Evolutionary conservation across 192 early-diverging fungal genomes (phyloP).

Genomic region (Entomortierella parvispora): DNA sequence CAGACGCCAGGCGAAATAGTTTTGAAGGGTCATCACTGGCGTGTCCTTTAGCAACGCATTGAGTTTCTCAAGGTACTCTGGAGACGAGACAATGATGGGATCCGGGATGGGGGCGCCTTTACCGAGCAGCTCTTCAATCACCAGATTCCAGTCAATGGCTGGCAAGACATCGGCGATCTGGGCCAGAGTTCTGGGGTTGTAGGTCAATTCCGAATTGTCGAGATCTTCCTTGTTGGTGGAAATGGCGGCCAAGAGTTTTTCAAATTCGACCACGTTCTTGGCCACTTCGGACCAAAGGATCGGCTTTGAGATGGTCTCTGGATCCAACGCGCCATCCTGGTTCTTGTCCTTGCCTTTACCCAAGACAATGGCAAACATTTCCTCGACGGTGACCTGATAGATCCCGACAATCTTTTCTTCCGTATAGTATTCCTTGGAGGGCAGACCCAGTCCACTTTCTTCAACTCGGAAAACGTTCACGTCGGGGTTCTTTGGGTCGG

Average conservation of each 20-base stretch:
- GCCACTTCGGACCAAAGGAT: conserved; percentile 51
- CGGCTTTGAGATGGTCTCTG: not conserved
- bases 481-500: conserved; percentile 69
- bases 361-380: conserved; percentile 54
- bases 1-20: conserved; percentile 64
- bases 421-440: conserved; percentile 75
- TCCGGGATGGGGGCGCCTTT: conserved; percentile 14
- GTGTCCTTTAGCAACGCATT: conserved; percentile 53
- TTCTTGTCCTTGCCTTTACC: conserved; percentile 15
- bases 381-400: conserved; percentile 55
- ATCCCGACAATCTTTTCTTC: conserved; percentile 53
- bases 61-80: conserved; percentile 56
- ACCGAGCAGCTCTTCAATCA: conserved; percentile 37
- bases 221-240: conserved; percentile 58
- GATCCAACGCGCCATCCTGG: not conserved
- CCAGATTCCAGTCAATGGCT: conserved; percentile 51
- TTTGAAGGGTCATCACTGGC: conserved; percentile 46
- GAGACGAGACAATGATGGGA: conserved; percentile 59
- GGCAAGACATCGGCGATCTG: conserved; percentile 50
- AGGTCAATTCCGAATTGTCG: conserved; percentile 60
- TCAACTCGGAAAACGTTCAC: conserved; percentile 57
- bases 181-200: conserved; percentile 54
- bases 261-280: conserved; percentile 63
- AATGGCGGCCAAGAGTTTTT: conserved; percentile 63
- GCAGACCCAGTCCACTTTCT: conserved; percentile 66